Conservation (phyloP, 2,329 filamentous ascomycete species). For the Talaromyces sp. region DNA sequence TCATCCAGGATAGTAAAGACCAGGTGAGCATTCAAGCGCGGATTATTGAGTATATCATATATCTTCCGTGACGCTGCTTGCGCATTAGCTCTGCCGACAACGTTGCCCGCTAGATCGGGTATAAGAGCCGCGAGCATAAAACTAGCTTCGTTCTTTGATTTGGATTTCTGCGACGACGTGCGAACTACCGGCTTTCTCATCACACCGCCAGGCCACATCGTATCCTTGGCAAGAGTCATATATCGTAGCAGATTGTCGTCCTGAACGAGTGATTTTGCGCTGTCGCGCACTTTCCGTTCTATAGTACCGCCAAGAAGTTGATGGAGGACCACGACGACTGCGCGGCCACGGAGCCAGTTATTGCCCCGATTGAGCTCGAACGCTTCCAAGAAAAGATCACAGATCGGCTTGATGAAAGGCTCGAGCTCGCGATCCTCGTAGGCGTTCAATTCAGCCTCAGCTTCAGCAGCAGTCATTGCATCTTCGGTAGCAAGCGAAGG, state of each 20-base stretch:
- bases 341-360: slow-evolving; percentile 93
- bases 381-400: slow-evolving; percentile 91
- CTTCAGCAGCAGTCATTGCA: slow-evolving; percentile 61
- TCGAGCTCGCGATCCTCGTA: slow-evolving; percentile 87
- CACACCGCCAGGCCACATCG: slow-evolving; percentile 67
- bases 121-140: slow-evolving; percentile 84
- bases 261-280: slow-evolving; percentile 66
- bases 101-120: slow-evolving; percentile 85
- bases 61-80: slow-evolving; percentile 83
- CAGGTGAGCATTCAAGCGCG: slow-evolving; percentile 73
- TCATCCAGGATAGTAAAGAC: slow-evolving; percentile 70
- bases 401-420: slow-evolving; percentile 97
- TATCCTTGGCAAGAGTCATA: slow-evolving; percentile 67
- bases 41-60: slow-evolving; percentile 88
- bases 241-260: slow-evolving; percentile 78
- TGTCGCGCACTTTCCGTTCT: slow-evolving; percentile 89
- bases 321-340: slow-evolving; percentile 92
- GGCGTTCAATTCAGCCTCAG: slow-evolving; percentile 87
- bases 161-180: slow-evolving; percentile 68
- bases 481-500: slow-evolving; percentile 42
- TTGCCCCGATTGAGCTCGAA: slow-evolving; percentile 94
- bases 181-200: slow-evolving; percentile 54
- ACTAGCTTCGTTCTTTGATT: slow-evolving; percentile 80
- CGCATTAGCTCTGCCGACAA: slow-evolving; percentile 88
- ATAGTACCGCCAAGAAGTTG: slow-evolving; percentile 94